Percentiles rank a stretch among this genome's conserved stretches.
Evolutionary conservation across 2,329 filamentous ascomycete genomes (phyloP).

Genomic region (Dactylellina cionopaga): DNA sequence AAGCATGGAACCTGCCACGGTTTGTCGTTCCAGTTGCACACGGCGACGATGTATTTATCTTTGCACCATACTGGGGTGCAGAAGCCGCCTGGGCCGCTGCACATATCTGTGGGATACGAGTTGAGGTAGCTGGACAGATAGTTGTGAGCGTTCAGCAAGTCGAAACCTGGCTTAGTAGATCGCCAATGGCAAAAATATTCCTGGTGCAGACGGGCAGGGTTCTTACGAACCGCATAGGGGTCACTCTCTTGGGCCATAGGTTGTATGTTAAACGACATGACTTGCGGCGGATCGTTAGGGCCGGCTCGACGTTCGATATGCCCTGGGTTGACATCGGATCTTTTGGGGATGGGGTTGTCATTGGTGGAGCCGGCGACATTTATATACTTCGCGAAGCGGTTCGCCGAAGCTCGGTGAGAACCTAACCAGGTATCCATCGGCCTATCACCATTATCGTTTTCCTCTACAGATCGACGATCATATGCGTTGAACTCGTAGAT

Average conservation of each 20-base stretch:
- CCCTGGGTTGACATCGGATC: neutral
- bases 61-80: slow-evolving; percentile 28
- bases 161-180: slow-evolving; percentile 1
- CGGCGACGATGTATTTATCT: slow-evolving; percentile 2
- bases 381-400: too few species aligned
- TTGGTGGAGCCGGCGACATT: too few species aligned
- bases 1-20: slow-evolving; percentile 22
- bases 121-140: neutral
- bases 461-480: too few species aligned
- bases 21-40: slow-evolving; percentile 20
- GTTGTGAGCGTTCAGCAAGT: neutral
- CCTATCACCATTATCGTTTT: too few species aligned
- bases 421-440: too few species aligned
- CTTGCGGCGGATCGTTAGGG: neutral
- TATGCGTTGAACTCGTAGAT: too few species aligned
- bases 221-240: slow-evolving; percentile 16
- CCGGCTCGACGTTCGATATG: too few species aligned
- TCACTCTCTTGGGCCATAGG: neutral
- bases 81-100: slow-evolving; percentile 33
- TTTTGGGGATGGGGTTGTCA: too few species aligned
- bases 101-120: neutral
- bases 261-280: slow-evolving; percentile 32
- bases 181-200: slow-evolving; percentile 48
- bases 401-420: too few species aligned
- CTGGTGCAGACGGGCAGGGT: slow-evolving; percentile 21